Conservation (phyloP, 495 filamentous ascomycete genomes). For the Talaromyces ruber region DNA sequence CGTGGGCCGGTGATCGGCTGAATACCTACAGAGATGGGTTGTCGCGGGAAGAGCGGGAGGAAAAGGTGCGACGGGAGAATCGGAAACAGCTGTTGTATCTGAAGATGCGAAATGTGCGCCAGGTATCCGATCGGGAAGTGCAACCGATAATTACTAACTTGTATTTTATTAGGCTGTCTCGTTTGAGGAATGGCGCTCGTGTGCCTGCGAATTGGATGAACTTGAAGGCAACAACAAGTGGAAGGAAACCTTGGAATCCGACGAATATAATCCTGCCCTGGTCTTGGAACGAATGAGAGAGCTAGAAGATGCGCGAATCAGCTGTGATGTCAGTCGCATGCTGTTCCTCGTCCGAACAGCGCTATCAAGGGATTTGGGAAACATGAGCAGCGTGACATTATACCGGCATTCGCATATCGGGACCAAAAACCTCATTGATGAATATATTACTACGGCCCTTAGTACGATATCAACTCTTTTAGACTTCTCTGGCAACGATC, state of each 20-base stretch:
- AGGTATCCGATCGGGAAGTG: background rate
- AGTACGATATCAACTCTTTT: slow-evolving; percentile 64
- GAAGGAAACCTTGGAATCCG: slow-evolving; percentile 58
- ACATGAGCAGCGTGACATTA: slow-evolving; percentile 74
- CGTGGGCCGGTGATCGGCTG: slow-evolving; percentile 40
- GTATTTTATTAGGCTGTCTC: slow-evolving; percentile 43
- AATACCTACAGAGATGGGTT: slow-evolving; percentile 47
- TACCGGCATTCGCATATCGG: slow-evolving; percentile 82
- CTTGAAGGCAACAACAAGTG: slow-evolving; percentile 76
- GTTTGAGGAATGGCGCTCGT: slow-evolving; percentile 50
- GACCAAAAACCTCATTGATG: slow-evolving; percentile 79
- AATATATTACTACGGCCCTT: slow-evolving; percentile 71
- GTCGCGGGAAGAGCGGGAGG: slow-evolving; percentile 43
- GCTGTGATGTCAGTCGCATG: slow-evolving; percentile 68
- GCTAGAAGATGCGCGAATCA: slow-evolving; percentile 66
- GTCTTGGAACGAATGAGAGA: slow-evolving; percentile 61
- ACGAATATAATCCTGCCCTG: slow-evolving; percentile 62
- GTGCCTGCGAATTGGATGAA: slow-evolving; percentile 71
- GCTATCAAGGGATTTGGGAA: slow-evolving; percentile 71
- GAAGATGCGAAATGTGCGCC: slow-evolving; percentile 50
- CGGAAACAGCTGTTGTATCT: slow-evolving; percentile 54
- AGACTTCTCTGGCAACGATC: slow-evolving; percentile 49
- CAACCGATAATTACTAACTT: background rate
- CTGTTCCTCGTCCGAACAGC: slow-evolving; percentile 73
- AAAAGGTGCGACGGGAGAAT: slow-evolving; percentile 43